Base-by-base conservation (phyloP, 176 grass and related monocot species). In the Triticum turgidum region DNA sequence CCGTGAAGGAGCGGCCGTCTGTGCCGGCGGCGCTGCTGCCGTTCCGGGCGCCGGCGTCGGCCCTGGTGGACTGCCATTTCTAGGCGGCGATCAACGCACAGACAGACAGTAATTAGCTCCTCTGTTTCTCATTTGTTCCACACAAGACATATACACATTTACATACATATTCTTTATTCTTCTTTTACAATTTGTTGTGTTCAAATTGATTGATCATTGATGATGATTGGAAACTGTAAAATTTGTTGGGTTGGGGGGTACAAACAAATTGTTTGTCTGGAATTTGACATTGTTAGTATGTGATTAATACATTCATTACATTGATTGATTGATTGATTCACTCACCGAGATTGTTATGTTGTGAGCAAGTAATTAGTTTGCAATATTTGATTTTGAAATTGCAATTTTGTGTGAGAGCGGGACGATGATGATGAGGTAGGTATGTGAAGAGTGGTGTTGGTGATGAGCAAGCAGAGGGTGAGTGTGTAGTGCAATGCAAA, bases 1-100 rank as follows among this genome's bases (percentile, higher is more conserved):
- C 61, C 65, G 89, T 42, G 5, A 69, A 18, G 2, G 41, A 65
- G 56, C 65, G 38, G 34, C n/a, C 45, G 8, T 41, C 39, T 39
- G 38, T 1, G 1, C 7, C 68, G 8, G 34, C 68, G 18, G 32
- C 32, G 0, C 4, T 11, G 29, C 42, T 86, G 6, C 77, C 91
- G 44, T 90, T 94, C 68, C 88, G 72, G 47, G 47, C 89, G 69
- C 27, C 88, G 29, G 87, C 80, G 35, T 90, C 90, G 13, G 92
- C 92, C 3, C 45, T 95, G 76, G 87, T 98, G n/a, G 95, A 93
- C 79, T 98, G 95, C 89, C 93, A 93, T 92, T 92, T 88, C 89
- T 98, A 87, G 92, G 17, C 37, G 24, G 21, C 13, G 10, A n/a
- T 10, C 25, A 54, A 41, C 29, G 32, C n/a, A 44, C 32, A 24